Base-by-base conservation (phyloP, 2,329 filamentous ascomycete genomes). In the Monosporascus sp. region DNA sequence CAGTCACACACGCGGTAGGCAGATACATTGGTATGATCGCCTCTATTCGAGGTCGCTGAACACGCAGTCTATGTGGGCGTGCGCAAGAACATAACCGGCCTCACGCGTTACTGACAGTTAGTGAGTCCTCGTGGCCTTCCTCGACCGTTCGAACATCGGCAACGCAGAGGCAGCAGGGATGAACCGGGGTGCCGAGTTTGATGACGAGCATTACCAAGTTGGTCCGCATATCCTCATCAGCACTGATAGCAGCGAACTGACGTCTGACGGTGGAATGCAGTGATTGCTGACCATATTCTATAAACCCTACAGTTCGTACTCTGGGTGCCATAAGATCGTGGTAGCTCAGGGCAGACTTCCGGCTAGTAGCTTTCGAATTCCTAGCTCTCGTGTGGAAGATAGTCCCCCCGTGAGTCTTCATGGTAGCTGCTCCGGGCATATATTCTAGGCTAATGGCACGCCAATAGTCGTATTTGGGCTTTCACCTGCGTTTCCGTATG, bases 241-340 rank as follows among this genome's bases (percentile, higher is more conserved):
- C 48, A 34, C 49, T 61, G 49, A 61, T 52, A 8, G 9, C 40
- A 27, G 17, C 24, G 24, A 37, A 24, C 50, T 56, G 48, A 46
- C 2, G 26, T 27, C 26, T 27, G 26, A 8, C 26, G 26, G 26
- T 27, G 26, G 7, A 19, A 17, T 44, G 17, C 36, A 70, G 65
- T 76, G 73, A 73, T 64, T 75, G 24, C 64, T 76, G 36, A 75
- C 72, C 22, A 74, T 76, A 44, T 75, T 75, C 51, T 76, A 75
- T 56, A 75, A 75, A 43, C 71, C 72, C 0, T 75, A 74, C 52
- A 74, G 70, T 72, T 53, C 52, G 68, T 56, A 7, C 1, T 14
- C 17, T 45, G 7, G 20, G 5, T 16, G 20, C 17, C 6, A 11
- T 17, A 2, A n/a, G 22, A 45, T n/a, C 9, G n/a, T 27, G 22